Conservation (phyloP, 164 flowering plant genomes). For the Chimonanthus praecox region DNA sequence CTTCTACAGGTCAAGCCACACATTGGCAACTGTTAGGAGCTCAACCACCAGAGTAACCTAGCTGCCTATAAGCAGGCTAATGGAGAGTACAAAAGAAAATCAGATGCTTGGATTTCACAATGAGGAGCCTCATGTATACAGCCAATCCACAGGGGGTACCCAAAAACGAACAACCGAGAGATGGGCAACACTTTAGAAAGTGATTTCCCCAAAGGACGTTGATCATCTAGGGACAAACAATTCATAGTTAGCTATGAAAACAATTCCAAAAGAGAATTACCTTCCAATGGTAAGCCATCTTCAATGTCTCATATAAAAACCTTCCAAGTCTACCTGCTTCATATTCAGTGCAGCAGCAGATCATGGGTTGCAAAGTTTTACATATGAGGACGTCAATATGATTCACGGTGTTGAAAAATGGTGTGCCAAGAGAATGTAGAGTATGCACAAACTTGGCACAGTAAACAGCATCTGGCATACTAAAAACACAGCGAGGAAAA, state of each 20-base stretch:
- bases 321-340: constrained; percentile 97
- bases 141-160: not conserved
- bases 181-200: not conserved
- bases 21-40: not conserved
- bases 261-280: constrained; percentile 26
- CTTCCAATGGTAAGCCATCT: constrained; percentile 98
- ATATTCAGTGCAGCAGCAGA: constrained; percentile 98
- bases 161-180: not conserved
- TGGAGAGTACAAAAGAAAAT: too few species aligned
- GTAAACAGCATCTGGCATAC: constrained; percentile 98
- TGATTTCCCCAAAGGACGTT: not conserved
- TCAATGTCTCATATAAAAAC: constrained; percentile 84
- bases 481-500: constrained; percentile 94
- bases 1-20: not conserved
- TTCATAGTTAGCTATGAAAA: not conserved
- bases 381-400: constrained; percentile 97
- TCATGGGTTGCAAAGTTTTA: constrained; percentile 98
- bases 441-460: constrained; percentile 96
- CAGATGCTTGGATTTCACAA: too few species aligned
- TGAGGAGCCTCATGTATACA: too few species aligned
- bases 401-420: constrained; percentile 95
- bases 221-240: not conserved
- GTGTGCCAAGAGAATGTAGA: constrained; percentile 96
- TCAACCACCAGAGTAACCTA: not conserved
- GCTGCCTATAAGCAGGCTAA: not conserved